Conservation (phyloP, 352 stramenopile species). For the Phytophthora kernoviae region DNA sequence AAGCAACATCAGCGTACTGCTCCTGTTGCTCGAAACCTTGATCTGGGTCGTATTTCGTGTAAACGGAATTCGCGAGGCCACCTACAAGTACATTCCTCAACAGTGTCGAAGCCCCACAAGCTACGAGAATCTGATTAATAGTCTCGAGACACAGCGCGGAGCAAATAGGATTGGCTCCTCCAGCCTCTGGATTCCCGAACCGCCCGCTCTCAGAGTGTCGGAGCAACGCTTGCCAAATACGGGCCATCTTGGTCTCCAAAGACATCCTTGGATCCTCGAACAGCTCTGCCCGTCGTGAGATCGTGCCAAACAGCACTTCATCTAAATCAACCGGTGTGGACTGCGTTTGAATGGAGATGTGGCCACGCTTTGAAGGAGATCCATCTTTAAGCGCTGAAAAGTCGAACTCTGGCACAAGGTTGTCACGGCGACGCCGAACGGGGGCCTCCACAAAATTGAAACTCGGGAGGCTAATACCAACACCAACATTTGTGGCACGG, state of each 20-base stretch:
- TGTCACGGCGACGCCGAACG: constrained; percentile 17
- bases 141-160: constrained; percentile 62
- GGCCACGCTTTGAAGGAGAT: background rate
- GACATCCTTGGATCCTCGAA: constrained; percentile 29
- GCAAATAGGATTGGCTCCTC: constrained; percentile 57
- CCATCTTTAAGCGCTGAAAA: constrained; percentile 20
- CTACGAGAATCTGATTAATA: constrained; percentile 38
- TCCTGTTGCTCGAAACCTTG: constrained; percentile 38
- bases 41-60: constrained; percentile 48
- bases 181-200: constrained; percentile 33
- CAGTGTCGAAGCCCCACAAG: constrained; percentile 41
- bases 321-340: constrained; percentile 15
- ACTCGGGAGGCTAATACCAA: constrained; percentile 44
- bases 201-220: constrained; percentile 63
- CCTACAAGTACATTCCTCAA: constrained; percentile 56
- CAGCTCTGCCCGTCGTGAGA: constrained; percentile 17
- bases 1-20: constrained; percentile 49
- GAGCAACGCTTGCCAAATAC: constrained; percentile 62
- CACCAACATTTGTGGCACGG: constrained; percentile 31
- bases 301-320: constrained; percentile 23
- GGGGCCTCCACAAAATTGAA: constrained; percentile 73
- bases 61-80: constrained; percentile 69
- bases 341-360: background rate
- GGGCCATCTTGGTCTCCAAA: constrained; percentile 53
- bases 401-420: background rate